These are phyloP conservation scores for Suillus variegatus DNA, from an alignment of 768 basidiomycete species.

Conservation along the genomic window DNA sequence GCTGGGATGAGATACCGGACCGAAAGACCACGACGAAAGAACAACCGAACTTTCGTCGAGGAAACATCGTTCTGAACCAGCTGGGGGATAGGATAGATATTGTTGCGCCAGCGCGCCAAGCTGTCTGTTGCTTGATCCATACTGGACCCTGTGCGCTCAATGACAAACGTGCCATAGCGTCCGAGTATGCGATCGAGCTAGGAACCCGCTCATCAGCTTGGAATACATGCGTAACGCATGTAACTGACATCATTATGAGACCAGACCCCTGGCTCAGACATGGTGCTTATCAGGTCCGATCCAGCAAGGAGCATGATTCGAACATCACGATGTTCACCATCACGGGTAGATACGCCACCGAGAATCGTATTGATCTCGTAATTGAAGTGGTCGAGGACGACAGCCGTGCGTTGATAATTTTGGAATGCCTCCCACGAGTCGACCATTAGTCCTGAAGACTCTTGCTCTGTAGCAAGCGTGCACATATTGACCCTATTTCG, in stretches of 20 bases:
- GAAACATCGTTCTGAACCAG: slow-evolving; percentile 97
- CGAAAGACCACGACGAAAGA: slow-evolving; percentile 77
- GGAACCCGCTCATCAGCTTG: slow-evolving; percentile 1
- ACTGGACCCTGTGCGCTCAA: slow-evolving; percentile 93
- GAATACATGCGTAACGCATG: background rate
- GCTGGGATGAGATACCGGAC: slow-evolving; percentile 90
- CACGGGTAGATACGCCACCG: slow-evolving; percentile 75
- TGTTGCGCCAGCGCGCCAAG: slow-evolving; percentile 75
- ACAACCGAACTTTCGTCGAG: slow-evolving; percentile 87
- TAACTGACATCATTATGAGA: slow-evolving; percentile 84
- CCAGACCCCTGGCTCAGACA: slow-evolving; percentile 99
- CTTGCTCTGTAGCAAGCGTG: slow-evolving; percentile 85
- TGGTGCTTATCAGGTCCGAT: slow-evolving; percentile 96
- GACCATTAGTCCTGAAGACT: slow-evolving; percentile 94
- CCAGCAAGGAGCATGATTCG: slow-evolving; percentile 95
- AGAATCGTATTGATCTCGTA: slow-evolving; percentile 86
- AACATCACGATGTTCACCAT: slow-evolving; percentile 73
- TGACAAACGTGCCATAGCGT: slow-evolving; percentile 90
- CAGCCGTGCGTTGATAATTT: slow-evolving; percentile 92
- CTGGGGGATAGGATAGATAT: slow-evolving; percentile 90
- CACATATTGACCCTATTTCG: slow-evolving; percentile 78
- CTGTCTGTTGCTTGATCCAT: slow-evolving; percentile 81
- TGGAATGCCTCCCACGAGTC: slow-evolving; percentile 98
- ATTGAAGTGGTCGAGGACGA: slow-evolving; percentile 97
- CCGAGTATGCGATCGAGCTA: slow-evolving; percentile 97